phyloP scores from a whole-genome alignment of 805 yeast genomes.

The Lachancea meyersii region DNA sequence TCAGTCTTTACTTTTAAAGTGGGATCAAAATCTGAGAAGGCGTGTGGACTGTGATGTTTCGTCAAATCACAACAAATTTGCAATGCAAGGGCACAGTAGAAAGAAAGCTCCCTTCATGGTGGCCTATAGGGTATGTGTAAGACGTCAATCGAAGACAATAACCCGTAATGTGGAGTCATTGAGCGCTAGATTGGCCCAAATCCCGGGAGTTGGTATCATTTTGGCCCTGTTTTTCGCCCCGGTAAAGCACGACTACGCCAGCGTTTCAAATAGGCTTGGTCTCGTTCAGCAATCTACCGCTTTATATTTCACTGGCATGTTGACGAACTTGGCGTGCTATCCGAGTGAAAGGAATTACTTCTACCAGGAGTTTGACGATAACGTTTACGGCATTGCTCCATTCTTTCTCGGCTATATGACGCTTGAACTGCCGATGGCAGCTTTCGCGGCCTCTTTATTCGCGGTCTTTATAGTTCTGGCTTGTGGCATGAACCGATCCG shows the following conservation, averaged over 20 bases:
- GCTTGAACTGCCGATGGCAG: constrained; percentile 25
- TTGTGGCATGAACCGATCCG: constrained; percentile 65
- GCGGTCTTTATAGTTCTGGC: constrained; percentile 59
- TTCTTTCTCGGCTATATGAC: constrained; percentile 43
- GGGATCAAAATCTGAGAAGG: constrained; percentile 28
- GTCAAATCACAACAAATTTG: constrained; percentile 10
- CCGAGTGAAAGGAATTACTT: constrained; percentile 70
- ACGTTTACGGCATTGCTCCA: constrained; percentile 57
- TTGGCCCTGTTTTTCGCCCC: constrained; percentile 66
- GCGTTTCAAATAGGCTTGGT: constrained; percentile 66
- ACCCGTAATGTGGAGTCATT: constrained; percentile 50
- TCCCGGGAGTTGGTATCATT: constrained; percentile 55
- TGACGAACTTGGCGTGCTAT: constrained; percentile 69
- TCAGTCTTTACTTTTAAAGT: constrained; percentile 31
- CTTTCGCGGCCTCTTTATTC: constrained; percentile 32
- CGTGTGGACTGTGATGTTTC: constrained; percentile 12
- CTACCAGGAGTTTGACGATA: constrained; percentile 72
- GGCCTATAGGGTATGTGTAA: constrained; percentile 37
- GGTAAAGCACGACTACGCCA: constrained; percentile 38
- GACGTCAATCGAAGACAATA: constrained; percentile 35
- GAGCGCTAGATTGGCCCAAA: constrained; percentile 59
- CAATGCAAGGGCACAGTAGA: constrained; percentile 15
- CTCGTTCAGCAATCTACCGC: constrained; percentile 67
- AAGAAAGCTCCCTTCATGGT: constrained; percentile 15
- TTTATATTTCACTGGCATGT: constrained; percentile 71